Conservation (phyloP, 306 rosid genomes). For the Cicer cuneatum region DNA sequence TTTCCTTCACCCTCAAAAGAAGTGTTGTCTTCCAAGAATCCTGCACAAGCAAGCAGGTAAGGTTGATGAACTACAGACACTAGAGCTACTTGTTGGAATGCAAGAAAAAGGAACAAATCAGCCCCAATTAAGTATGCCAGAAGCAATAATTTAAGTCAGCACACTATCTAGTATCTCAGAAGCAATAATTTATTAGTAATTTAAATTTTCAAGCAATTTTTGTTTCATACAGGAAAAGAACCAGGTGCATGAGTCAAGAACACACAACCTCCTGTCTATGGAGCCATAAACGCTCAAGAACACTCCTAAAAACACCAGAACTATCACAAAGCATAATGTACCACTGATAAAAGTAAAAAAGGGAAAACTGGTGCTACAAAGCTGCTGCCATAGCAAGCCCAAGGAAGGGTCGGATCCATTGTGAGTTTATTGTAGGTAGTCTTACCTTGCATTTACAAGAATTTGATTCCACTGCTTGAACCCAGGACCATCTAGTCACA, state of each 20-base stretch:
- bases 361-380: background rate
- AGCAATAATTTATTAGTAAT: slow-evolving; percentile 6
- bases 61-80: slow-evolving; percentile 17
- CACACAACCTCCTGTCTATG: slow-evolving; percentile 1
- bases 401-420: background rate
- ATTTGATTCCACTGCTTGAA: background rate
- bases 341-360: slow-evolving; percentile 4
- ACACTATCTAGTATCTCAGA: background rate
- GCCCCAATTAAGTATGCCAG: background rate
- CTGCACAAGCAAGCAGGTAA: slow-evolving; percentile 47
- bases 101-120: background rate
- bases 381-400: background rate
- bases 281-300: background rate
- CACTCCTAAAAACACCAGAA: background rate
- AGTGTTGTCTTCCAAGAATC: slow-evolving; percentile 97
- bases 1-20: slow-evolving; percentile 96
- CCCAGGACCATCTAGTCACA: background rate
- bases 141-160: background rate
- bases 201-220: background rate
- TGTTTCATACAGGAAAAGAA: slow-evolving; percentile 1
- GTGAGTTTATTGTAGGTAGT: background rate
- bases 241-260: background rate
- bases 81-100: slow-evolving; percentile 28
- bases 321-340: background rate
- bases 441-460: background rate